These are phyloP conservation scores for Podospora anserina DNA, from an alignment of 495 filamentous ascomycete genomes.

Conservation along the genomic window DNA sequence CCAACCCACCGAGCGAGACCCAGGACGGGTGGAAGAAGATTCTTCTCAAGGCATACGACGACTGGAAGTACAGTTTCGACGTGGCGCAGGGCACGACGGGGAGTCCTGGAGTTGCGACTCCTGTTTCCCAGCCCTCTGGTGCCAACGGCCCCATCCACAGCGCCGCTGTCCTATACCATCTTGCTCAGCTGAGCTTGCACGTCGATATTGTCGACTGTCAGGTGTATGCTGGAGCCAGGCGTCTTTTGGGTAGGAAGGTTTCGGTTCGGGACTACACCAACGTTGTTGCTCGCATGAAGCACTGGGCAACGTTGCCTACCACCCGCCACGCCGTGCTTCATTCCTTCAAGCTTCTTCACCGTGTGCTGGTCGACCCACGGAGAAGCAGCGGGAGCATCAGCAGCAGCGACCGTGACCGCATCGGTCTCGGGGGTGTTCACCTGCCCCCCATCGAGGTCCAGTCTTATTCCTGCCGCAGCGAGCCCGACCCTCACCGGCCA, in stretches of 20 bases:
- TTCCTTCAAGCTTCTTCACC: constrained; percentile 77
- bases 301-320: constrained; percentile 77
- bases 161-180: constrained; percentile 81
- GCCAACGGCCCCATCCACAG: constrained; percentile 80
- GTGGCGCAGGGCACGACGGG: constrained; percentile 54
- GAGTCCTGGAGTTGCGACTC: constrained; percentile 39
- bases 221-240: constrained; percentile 81
- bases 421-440: constrained; percentile 21
- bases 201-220: constrained; percentile 94
- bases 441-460: constrained; percentile 35
- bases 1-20: constrained; percentile 66
- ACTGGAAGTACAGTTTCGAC: constrained; percentile 93
- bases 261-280: constrained; percentile 73
- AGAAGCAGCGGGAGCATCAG: constrained; percentile 22
- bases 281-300: constrained; percentile 75
- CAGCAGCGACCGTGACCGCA: constrained; percentile 33
- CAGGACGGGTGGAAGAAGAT: constrained; percentile 86
- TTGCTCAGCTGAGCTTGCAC: constrained; percentile 94
- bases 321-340: constrained; percentile 91
- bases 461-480: constrained; percentile 75
- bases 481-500: constrained; percentile 84
- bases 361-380: constrained; percentile 63
- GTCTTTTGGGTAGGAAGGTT: constrained; percentile 81
- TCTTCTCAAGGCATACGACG: constrained; percentile 81
- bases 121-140: constrained; percentile 35